phyloP scores from a whole-genome alignment of 1,139 yeast species.

The Suhomyces atakaporum region DNA sequence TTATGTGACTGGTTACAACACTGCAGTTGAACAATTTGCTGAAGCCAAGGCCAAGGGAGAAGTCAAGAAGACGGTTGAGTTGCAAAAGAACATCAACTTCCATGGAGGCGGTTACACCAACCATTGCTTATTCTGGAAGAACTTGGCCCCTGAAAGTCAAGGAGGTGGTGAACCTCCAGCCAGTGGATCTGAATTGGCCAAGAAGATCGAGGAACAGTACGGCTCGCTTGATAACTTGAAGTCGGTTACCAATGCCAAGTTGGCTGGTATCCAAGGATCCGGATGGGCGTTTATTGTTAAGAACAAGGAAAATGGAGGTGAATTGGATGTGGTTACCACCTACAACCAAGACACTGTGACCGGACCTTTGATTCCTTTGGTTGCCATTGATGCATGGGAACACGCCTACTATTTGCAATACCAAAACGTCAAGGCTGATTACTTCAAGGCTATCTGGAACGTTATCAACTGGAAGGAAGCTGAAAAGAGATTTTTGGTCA shows the following conservation, averaged over 20 bases:
- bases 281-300: conserved; percentile 97
- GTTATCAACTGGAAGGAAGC: conserved; percentile 97
- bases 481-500: conserved; percentile 55
- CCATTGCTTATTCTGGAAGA: conserved; percentile 89
- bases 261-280: conserved; percentile 95
- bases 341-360: conserved; percentile 89
- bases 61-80: conserved; percentile 64
- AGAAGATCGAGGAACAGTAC: conserved; percentile 65
- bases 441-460: conserved; percentile 96
- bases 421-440: conserved; percentile 91
- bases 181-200: conserved; percentile 55
- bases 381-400: conserved; percentile 98
- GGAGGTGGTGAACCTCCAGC: conserved; percentile 88
- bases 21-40: conserved; percentile 74
- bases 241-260: conserved; percentile 65
- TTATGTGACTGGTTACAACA: conserved; percentile 85
- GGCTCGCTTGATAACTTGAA: conserved; percentile 80
- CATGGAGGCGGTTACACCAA: conserved; percentile 94
- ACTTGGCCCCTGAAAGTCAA: conserved; percentile 74
- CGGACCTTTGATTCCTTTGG: conserved; percentile 71
- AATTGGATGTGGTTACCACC: conserved; percentile 82
- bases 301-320: conserved; percentile 75
- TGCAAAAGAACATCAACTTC: conserved; percentile 83
- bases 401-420: conserved; percentile 97
- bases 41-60: conserved; percentile 71